A percentile compares a stretch with the other conserved stretches of the same genome.
Conservation (phyloP, 2,329 filamentous ascomycete species). For the Cladosporium sphaerospermum region DNA sequence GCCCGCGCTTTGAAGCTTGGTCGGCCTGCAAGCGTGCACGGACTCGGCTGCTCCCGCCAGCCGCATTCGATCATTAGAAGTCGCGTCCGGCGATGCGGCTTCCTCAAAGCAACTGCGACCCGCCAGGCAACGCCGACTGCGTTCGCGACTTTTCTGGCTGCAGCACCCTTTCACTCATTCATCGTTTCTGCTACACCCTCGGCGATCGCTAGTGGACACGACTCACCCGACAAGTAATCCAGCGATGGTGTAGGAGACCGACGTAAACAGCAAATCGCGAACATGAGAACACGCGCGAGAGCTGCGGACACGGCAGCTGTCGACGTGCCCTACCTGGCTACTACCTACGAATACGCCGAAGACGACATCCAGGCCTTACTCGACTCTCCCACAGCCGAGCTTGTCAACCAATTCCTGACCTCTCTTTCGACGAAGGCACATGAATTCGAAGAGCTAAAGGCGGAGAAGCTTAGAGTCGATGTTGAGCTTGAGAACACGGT, state of each 20-base stretch:
- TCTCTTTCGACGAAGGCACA: conserved; percentile 72
- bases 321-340: conserved; percentile 67
- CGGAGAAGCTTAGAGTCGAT: conserved; percentile 81
- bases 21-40: neutral
- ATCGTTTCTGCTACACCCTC: neutral
- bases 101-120: conserved; percentile 2
- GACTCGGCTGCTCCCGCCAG: neutral
- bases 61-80: conserved; percentile 3
- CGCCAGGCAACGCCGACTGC: neutral
- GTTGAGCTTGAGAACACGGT: conserved; percentile 91
- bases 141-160: neutral
- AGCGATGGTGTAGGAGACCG: conserved; percentile 6
- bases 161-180: neutral
- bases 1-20: neutral
- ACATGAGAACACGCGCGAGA: conserved; percentile 43
- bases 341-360: conserved; percentile 64
- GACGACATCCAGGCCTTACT: conserved; percentile 55
- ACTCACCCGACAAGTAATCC: neutral
- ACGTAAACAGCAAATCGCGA: conserved; percentile 15
- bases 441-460: conserved; percentile 73
- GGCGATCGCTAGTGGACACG: neutral
- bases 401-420: conserved; percentile 68
- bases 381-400: conserved; percentile 66
- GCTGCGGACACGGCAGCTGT: conserved; percentile 49
- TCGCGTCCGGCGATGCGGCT: conserved; percentile 2